Percentiles rank a stretch among this genome's conserved stretches.
phyloP scores from a whole-genome alignment of 2,329 filamentous ascomycete species.

The Coniochaeta hoffmannii region DNA sequence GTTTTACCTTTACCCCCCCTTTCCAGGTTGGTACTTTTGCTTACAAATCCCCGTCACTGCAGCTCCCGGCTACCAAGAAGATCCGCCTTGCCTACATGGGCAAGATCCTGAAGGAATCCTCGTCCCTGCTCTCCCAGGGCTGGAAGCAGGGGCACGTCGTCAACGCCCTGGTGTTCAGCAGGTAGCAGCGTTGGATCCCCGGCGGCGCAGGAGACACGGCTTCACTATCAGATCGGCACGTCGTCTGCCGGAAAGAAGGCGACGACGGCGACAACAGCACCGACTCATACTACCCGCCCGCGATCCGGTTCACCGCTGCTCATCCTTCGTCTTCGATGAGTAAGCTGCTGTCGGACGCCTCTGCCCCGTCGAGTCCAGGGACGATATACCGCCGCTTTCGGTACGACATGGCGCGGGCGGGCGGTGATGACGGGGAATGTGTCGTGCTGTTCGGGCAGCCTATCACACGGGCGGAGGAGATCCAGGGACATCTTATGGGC shows the following conservation, averaged over 20 bases:
- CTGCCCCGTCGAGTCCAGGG: background rate
- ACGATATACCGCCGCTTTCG: background rate
- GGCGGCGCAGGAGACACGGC: background rate
- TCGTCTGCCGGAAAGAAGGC: background rate
- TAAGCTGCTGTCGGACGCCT: background rate
- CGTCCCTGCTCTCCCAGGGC: conserved; percentile 59
- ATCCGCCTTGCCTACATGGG: conserved; percentile 76
- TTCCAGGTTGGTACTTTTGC: background rate
- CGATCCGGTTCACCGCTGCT: background rate
- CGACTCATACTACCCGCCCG: background rate
- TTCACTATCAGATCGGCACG: background rate
- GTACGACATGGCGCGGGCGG: background rate
- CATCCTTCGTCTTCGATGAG: background rate
- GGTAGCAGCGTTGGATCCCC: conserved; percentile 21
- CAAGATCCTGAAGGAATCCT: conserved; percentile 64
- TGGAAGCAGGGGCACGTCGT: conserved; percentile 71
- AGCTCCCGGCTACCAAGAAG: conserved; percentile 52
- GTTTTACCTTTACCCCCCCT: conserved; percentile 17
- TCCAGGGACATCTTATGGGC: background rate
- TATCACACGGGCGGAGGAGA: background rate
- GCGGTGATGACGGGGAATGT: no score
- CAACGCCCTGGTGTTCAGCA: conserved; percentile 63
- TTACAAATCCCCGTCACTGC: conserved; percentile 1
- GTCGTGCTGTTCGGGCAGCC: background rate
- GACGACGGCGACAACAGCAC: no score